Conservation (phyloP, 202 grass and related monocot species). For the Cymbopogon flexuosus region DNA sequence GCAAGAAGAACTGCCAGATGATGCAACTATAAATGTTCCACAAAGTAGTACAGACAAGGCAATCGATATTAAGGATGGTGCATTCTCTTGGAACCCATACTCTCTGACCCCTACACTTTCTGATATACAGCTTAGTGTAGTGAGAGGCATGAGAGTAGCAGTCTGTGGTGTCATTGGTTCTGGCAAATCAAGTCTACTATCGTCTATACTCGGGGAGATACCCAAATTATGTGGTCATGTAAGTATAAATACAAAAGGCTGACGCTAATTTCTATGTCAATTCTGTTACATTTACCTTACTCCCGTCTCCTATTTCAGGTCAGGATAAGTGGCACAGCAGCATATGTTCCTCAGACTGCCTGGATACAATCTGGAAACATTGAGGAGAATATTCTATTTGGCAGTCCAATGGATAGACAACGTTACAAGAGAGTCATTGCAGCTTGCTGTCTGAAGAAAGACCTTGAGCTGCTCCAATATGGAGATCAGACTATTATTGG, state of each 20-base stretch:
- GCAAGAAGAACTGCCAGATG: conserved; percentile 80
- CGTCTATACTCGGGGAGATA: conserved; percentile 92
- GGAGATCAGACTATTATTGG: conserved; percentile 97
- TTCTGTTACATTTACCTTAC: conserved; percentile 35
- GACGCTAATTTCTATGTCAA: neutral
- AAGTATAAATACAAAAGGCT: conserved; percentile 30
- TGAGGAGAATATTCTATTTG: conserved; percentile 94
- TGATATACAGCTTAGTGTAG: conserved; percentile 59
- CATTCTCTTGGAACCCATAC: conserved; percentile 71
- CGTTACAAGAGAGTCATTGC: conserved; percentile 80
- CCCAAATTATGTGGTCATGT: conserved; percentile 86
- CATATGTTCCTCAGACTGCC: conserved; percentile 93
- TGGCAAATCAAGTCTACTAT: conserved; percentile 92
- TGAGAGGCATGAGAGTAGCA: conserved; percentile 86
- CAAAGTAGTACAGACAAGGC: conserved; percentile 56
- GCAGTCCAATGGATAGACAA: conserved; percentile 68
- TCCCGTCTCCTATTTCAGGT: conserved; percentile 47
- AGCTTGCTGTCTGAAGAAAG: conserved; percentile 91
- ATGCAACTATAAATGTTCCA: conserved; percentile 66
- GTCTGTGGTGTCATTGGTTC: conserved; percentile 95
- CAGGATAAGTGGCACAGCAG: conserved; percentile 75
- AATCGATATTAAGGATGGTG: conserved; percentile 68
- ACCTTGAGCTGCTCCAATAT: conserved; percentile 80
- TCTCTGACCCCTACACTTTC: conserved; percentile 59
- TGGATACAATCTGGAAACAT: conserved; percentile 99